Evolutionary conservation across 108 stramenopile species (phyloP), one percentile per base, ranked within the genome.

Genomic region (Skeletonema marinoi): DNA sequence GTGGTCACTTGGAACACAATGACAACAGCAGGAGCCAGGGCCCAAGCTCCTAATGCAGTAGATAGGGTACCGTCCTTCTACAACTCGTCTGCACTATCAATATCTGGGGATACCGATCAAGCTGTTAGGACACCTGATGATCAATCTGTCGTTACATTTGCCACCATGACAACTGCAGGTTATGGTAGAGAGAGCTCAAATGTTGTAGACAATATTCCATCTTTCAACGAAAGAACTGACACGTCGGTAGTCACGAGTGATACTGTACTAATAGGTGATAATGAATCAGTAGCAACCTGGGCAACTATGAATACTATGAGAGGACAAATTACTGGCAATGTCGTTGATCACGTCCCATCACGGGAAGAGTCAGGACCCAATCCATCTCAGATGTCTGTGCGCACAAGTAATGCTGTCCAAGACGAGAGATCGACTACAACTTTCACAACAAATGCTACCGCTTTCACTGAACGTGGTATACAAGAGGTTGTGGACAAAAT

Each of bases 101-200:
- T 75, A 51, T 81, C 80, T 16, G 74, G 70, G 38, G 50, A 31
- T 14, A 81, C 80, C 4, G 71, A 71, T 42, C 62, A 70, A 33
- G 80, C 80, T 6, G 60, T 81, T 11, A 69, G 80, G 31, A 74
- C 59, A 13, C 69, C 65, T 31, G 80, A 81, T 50, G 80, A 81
- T 71, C 80, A 81, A 70, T 83, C 82, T 12, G 67, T 83, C 6
- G 77, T 83, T 8, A 83, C 82, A 6, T 83, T 83, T 78, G 77
- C 82, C 6, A 83, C 82, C 10, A 64, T 66, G 50, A 83, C 77
- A 8, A 78, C 82, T 29, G 65, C 61, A 38, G 75, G 68, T 60
- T 59, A 68, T 6, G 74, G 71, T 30, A 58, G 73, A 54, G 73
- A 65, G 10, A 77, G 3, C 56, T 19, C 30, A 60, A 39, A 35